Base-by-base conservation (phyloP, 257 asterid species). In the Rehmannia glutinosa region DNA sequence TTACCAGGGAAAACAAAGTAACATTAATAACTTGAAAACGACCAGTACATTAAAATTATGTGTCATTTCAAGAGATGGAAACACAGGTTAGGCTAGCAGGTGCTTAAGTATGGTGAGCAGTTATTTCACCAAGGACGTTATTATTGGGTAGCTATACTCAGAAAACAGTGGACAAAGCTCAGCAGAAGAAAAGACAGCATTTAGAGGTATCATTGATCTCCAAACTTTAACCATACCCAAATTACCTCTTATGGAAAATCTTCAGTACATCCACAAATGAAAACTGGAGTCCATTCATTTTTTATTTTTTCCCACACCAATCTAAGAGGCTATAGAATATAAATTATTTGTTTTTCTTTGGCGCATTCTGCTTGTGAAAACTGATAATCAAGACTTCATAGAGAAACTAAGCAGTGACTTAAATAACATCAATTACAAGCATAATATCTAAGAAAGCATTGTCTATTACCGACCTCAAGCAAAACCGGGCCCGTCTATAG, bases 401-500 rank as follows among this genome's bases (percentile, higher is more conserved):
- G 30, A 56, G 13, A 62, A 47, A 30, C 49, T 16, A 66, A 52
- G 24, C 53, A 56, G 36, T 19, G 65, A 49, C 47, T 30, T 4
- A 9, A 46, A 56, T 57, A 57, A 45, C 68, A 54, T 32, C 45
- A 45, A 51, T 21, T 16, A 54, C 45, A 54, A 36, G 49, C 46
- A 27, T 17, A 3, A 11, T 17, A 61, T 19, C 19, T 41, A 33
- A 67, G 33, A 42, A 19, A 28, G 12, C n/a, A 9, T 7, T 16
- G 49, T 11, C 32, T 12, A 27, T 3, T 39, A 21, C 80, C 68
- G 21, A 88, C 97, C 96, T 90, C 95, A 11, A 93, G 95, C 77
- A 90, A 78, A 84, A 90, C 51, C 95, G 86, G 41, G 87, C 97
- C 27, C 97, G 82, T 68, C 96, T 78, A 67, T 93, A 93, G 77